phyloP scores from a whole-genome alignment of 345 rosid genomes.

The Populus nigra region DNA sequence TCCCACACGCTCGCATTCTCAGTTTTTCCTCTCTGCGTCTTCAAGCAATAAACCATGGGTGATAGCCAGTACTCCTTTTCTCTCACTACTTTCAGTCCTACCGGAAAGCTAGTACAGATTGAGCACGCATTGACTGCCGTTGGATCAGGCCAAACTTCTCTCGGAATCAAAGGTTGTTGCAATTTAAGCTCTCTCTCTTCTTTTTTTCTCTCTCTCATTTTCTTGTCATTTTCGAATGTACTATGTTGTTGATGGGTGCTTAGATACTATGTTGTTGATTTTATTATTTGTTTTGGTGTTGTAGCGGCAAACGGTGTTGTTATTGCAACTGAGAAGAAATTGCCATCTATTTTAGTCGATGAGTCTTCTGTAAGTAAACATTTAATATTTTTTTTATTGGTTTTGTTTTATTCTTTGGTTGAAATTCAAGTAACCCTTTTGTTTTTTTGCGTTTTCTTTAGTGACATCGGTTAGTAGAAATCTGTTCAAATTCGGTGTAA shows the following conservation, averaged over 20 bases:
- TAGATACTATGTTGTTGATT: neutral
- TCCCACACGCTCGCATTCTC: neutral
- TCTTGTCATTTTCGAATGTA: neutral
- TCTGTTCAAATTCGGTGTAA: neutral
- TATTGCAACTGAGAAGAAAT: constrained; percentile 86
- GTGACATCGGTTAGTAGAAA: neutral
- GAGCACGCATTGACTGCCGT: constrained; percentile 95
- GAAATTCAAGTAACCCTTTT: neutral
- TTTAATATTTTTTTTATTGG: neutral
- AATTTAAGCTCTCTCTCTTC: no score
- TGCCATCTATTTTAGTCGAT: constrained; percentile 91
- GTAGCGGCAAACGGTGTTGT: constrained; percentile 95
- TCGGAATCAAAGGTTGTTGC: constrained; percentile 75
- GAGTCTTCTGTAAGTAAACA: constrained; percentile 70
- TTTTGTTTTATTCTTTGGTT: neutral
- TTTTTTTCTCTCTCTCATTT: neutral
- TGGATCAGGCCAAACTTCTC: constrained; percentile 91
- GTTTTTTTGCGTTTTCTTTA: neutral
- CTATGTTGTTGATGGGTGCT: neutral
- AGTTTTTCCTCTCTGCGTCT: neutral
- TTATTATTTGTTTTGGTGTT: constrained; percentile 9
- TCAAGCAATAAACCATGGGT: constrained; percentile 48
- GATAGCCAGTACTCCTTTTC: constrained; percentile 96
- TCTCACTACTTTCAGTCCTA: constrained; percentile 95
- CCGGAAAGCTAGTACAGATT: constrained; percentile 97